These are phyloP conservation scores for Grammothele lineata DNA, from an alignment of 768 basidiomycete species.

Conservation along the genomic window DNA sequence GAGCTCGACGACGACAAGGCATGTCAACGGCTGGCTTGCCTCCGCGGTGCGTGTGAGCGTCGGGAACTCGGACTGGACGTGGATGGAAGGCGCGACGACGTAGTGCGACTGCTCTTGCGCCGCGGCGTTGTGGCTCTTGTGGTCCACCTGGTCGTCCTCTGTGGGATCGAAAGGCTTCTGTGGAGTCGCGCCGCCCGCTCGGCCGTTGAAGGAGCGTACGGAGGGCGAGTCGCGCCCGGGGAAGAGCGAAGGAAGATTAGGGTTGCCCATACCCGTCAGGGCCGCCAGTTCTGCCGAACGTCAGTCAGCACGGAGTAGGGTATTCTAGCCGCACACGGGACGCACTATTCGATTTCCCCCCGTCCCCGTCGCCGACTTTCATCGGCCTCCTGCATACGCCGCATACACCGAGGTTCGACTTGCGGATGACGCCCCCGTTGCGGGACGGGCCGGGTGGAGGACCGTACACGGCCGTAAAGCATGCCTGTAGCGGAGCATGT, in stretches of 20 bases:
- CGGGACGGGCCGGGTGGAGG: conserved; percentile 63
- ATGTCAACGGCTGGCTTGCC: conserved; percentile 81
- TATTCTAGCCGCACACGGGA: conserved; percentile 7
- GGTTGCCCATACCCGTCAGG: conserved; percentile 83
- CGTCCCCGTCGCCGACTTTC: conserved; percentile 89
- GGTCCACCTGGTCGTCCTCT: conserved; percentile 70
- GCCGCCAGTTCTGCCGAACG: conserved; percentile 76
- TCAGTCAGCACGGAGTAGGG: neutral
- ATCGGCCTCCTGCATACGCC: conserved; percentile 96
- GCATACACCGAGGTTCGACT: conserved; percentile 85
- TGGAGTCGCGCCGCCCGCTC: conserved; percentile 16
- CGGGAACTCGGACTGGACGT: conserved; percentile 89
- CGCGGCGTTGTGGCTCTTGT: conserved; percentile 15
- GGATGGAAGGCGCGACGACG: conserved; percentile 89
- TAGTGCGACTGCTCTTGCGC: conserved; percentile 47
- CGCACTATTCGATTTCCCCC: conserved; percentile 84
- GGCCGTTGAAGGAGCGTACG: conserved; percentile 28
- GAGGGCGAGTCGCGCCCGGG: conserved; percentile 64
- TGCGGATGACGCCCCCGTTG: conserved; percentile 42
- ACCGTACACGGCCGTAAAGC: conserved; percentile 96
- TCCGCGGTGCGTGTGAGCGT: conserved; percentile 69
- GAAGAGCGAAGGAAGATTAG: conserved; percentile 49
- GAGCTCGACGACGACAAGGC: conserved; percentile 90
- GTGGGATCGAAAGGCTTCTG: conserved; percentile 58
- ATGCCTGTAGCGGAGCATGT: conserved; percentile 54